These are phyloP conservation scores for Besnoitia besnoiti DNA, from an alignment of 169 alveolate genomes.

Conservation along the genomic window DNA sequence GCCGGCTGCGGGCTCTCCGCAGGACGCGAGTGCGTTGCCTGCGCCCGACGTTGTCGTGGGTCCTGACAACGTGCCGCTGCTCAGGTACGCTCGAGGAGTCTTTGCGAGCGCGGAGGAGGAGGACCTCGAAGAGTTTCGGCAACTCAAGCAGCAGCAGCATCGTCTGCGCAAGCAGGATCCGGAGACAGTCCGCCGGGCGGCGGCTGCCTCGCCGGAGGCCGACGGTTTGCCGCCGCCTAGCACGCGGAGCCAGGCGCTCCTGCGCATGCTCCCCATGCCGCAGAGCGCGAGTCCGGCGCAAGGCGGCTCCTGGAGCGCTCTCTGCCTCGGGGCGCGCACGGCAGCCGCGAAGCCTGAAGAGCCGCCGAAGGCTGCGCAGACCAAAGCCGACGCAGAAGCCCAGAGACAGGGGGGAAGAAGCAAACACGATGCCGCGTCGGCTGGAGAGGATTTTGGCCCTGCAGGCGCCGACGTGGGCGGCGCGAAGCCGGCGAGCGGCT, in stretches of 20 bases:
- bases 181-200: neutral
- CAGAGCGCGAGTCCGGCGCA: constrained; percentile 1
- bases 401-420: too few species aligned
- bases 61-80: constrained; percentile 21
- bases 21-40: neutral
- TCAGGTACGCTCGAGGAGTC: constrained; percentile 21
- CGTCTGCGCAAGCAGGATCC: neutral
- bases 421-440: too few species aligned
- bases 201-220: neutral
- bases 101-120: constrained; percentile 4
- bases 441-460: too few species aligned
- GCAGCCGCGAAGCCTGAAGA: too few species aligned
- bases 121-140: neutral
- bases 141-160: constrained; percentile 7
- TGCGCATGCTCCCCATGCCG: constrained; percentile 32
- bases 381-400: too few species aligned
- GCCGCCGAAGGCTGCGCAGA: too few species aligned
- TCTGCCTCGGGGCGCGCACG: too few species aligned
- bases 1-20: neutral
- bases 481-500: neutral
- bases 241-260: neutral
- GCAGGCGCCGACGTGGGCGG: neutral
- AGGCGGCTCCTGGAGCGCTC: too few species aligned
- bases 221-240: neutral
- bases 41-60: neutral